Evolutionary conservation across 2,329 filamentous ascomycete genomes (phyloP).

Genomic region (Diaporthe caulivora): DNA sequence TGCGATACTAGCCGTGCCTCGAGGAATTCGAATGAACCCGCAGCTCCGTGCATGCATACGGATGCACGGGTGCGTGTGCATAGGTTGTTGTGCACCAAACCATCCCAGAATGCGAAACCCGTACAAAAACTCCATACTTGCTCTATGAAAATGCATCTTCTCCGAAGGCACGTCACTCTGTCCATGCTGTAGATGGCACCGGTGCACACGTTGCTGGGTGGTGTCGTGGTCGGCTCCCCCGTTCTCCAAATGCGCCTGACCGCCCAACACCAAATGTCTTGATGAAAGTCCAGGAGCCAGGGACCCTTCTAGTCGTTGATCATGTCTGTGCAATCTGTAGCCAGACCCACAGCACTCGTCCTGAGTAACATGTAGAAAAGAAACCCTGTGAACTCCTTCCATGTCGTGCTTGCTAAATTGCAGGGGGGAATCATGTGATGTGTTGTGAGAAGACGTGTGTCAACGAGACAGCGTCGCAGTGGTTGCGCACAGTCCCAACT

Average conservation of each 20-base stretch:
- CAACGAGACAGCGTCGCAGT: slow-evolving; percentile 12
- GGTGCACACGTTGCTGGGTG: slow-evolving; percentile 13
- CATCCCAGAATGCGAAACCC: slow-evolving; percentile 36
- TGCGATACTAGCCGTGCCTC: slow-evolving; percentile 9
- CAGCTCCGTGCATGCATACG: slow-evolving; percentile 12
- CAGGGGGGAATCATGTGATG: slow-evolving; percentile 36
- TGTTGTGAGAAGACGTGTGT: slow-evolving; percentile 22
- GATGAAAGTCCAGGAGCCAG: slow-evolving; percentile 26
- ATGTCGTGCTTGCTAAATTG: slow-evolving; percentile 32
- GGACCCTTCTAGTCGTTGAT: slow-evolving; percentile 33
- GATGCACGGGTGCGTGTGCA: not conserved
- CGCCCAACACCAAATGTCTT: slow-evolving; percentile 25
- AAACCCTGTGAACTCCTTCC: slow-evolving; percentile 37
- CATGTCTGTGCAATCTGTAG: slow-evolving; percentile 30
- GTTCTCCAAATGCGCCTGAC: slow-evolving; percentile 36
- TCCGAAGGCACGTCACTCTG: slow-evolving; percentile 13
- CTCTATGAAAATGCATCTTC: slow-evolving; percentile 38
- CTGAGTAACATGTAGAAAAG: slow-evolving; percentile 21
- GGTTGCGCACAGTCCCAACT: slow-evolving; percentile 24
- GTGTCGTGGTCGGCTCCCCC: slow-evolving; percentile 16
- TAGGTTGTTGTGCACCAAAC: slow-evolving; percentile 28
- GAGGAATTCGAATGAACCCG: slow-evolving; percentile 23
- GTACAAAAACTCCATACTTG: slow-evolving; percentile 35
- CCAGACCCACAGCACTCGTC: slow-evolving; percentile 26
- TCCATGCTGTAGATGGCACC: slow-evolving; percentile 16